Evolutionary conservation across 306 rosid species (phyloP), one percentile per base, ranked within the genome.

Genomic region (Prunus padus): DNA sequence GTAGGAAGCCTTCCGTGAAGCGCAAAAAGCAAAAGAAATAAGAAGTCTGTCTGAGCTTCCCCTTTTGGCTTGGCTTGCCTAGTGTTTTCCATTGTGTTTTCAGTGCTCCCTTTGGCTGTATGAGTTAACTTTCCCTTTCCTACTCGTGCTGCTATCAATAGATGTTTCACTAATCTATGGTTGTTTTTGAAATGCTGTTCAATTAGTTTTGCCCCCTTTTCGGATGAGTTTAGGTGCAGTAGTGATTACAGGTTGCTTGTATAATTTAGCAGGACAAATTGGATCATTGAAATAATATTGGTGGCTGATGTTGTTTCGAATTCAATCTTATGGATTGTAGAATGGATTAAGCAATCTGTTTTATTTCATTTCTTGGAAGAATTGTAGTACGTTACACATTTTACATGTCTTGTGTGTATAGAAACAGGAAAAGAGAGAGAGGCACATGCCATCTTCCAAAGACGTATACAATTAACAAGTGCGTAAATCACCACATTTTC

Each of bases 1-100:
- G 74, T 52, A 54, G 76, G 79, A 80, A 84, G 77, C 64, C 87
- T 67, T 65, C 74, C 8, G 2, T 15, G 4, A 84, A 74, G 71
- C 37, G 71, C 65, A 77, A 59, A 49, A 83, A 67, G 59, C 50
- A 74, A 61, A 72, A 28, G 57, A 72, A 63, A 61, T 59, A 59
- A 22, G 25, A 3, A 25, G 14, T 59, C 11, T 20, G 31, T 42
- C 19, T 0, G 2, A 23, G 54, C 51, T 51, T 15, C 7, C 45
- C 25, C 42, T 8, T 56, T 44, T 3, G 55, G 76, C 42, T 42
- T 15, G 55, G 66, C 37, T n/a, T 56, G 54, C 67, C 14, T 23
- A 6, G 20, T 40, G 30, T 57, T 16, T 14, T 40, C 76, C 76
- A 22, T 42, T 44, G 40, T 22, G 12, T 15, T 57, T 23, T 23